phyloP scores from a whole-genome alignment of 192 early-diverging fungal genomes.

The Podila clonocystis region DNA sequence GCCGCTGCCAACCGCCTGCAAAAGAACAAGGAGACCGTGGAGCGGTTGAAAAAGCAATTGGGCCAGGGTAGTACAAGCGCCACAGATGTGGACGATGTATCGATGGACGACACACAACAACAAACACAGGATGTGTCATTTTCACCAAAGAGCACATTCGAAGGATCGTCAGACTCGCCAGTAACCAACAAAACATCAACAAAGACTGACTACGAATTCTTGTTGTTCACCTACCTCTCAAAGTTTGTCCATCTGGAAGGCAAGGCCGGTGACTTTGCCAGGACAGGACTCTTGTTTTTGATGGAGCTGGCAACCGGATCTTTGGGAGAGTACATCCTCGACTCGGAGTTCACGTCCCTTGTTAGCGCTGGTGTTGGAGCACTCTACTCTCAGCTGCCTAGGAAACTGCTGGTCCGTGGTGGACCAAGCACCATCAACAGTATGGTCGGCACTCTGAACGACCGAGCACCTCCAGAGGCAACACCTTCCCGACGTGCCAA shows the following conservation, averaged over 20 bases:
- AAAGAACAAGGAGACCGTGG: conserved; percentile 46
- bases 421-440: conserved; percentile 51
- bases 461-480: conserved; percentile 52
- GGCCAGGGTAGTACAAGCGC: conserved; percentile 13
- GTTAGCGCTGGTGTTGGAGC: conserved; percentile 88
- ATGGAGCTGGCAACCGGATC: conserved; percentile 83
- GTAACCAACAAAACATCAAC: conserved; percentile 15
- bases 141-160: conserved; percentile 20
- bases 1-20: conserved; percentile 20
- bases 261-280: conserved; percentile 83
- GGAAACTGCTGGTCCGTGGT: conserved; percentile 70
- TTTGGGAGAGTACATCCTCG: conserved; percentile 82
- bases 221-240: conserved; percentile 90
- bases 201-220: conserved; percentile 77
- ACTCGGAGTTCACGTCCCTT: conserved; percentile 85
- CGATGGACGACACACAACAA: neutral
- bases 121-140: conserved; percentile 11
- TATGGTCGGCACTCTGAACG: conserved; percentile 52
- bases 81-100: conserved; percentile 1
- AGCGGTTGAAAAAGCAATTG: conserved; percentile 30
- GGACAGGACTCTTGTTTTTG: conserved; percentile 86
- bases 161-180: conserved; percentile 10
- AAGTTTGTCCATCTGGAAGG: conserved; percentile 92
- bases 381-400: conserved; percentile 90
- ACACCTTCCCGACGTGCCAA: conserved; percentile 34